These are phyloP conservation scores for Ceratocystis cacaofunesta DNA, from an alignment of 2,329 filamentous ascomycete species.

Conservation along the genomic window DNA sequence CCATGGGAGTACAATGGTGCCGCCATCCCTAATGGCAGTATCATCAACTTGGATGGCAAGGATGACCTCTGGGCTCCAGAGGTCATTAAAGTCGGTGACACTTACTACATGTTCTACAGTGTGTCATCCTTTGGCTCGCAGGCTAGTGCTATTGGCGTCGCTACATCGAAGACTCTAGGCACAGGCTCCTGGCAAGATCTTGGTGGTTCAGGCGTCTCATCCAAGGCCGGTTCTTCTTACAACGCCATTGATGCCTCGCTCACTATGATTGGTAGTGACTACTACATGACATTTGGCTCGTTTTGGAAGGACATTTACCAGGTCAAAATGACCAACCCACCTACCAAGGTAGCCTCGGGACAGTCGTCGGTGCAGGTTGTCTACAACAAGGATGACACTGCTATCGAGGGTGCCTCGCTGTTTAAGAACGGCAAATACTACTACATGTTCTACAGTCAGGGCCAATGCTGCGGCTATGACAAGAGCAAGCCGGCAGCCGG, in stretches of 20 bases:
- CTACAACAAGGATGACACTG: slow-evolving; percentile 37
- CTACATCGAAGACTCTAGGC: slow-evolving; percentile 32
- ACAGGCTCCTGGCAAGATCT: slow-evolving; percentile 45
- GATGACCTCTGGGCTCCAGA: slow-evolving; percentile 28
- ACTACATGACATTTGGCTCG: slow-evolving; percentile 47
- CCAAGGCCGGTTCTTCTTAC: slow-evolving; percentile 31
- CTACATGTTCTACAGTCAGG: slow-evolving; percentile 49
- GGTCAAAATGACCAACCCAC: slow-evolving; percentile 31
- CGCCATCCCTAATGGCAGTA: slow-evolving; percentile 27
- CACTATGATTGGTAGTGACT: slow-evolving; percentile 27
- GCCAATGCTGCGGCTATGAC: slow-evolving; percentile 48
- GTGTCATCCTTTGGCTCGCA: slow-evolving; percentile 48
- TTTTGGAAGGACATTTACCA: slow-evolving; percentile 55
- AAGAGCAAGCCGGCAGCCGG: slow-evolving; percentile 35
- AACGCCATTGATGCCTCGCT: slow-evolving; percentile 48
- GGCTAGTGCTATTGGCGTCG: slow-evolving; percentile 44
- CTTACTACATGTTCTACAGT: slow-evolving; percentile 54
- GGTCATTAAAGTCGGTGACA: slow-evolving; percentile 33
- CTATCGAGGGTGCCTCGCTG: slow-evolving; percentile 42
- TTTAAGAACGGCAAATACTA: slow-evolving; percentile 42
- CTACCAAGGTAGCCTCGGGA: slow-evolving; percentile 21
- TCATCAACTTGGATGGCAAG: slow-evolving; percentile 28
- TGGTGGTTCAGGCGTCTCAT: slow-evolving; percentile 38
- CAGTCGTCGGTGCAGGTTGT: slow-evolving; percentile 31
- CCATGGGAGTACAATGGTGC: slow-evolving; percentile 31